Conservation (phyloP, 495 filamentous ascomycete species). For the Penicillium fimorum region DNA sequence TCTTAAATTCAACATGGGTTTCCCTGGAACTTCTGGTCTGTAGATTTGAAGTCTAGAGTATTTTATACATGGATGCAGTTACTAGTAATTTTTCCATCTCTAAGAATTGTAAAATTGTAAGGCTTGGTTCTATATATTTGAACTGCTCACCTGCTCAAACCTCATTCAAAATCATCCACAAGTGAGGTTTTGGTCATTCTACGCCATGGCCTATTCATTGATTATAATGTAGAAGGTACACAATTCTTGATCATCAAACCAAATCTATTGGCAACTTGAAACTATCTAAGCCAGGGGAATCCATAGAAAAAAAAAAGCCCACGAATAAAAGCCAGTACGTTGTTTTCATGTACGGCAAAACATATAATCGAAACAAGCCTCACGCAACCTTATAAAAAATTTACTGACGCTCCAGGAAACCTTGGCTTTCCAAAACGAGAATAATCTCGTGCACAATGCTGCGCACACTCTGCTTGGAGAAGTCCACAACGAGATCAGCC, state of each 20-base stretch:
- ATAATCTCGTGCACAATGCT: conserved; percentile 97
- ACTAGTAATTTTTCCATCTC: neutral
- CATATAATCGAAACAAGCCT: conserved; percentile 16
- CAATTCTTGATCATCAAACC: neutral
- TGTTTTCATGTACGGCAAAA: conserved; percentile 19
- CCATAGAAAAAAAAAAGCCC: conserved; percentile 22
- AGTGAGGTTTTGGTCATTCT: no score
- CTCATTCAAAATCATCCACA: no score
- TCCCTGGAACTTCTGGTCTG: neutral
- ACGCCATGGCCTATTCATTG: neutral
- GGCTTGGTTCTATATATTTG: neutral
- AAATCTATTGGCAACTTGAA: conserved; percentile 15
- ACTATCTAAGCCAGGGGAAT: conserved; percentile 31
- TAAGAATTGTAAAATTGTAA: neutral
- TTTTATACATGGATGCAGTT: neutral
- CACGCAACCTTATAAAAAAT: conserved; percentile 13
- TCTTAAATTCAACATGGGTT: conserved; percentile 20
- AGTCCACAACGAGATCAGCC: conserved; percentile 80
- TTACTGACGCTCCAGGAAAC: conserved; percentile 57
- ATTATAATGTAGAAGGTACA: neutral
- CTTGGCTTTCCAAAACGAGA: conserved; percentile 83
- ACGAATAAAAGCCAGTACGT: conserved; percentile 20
- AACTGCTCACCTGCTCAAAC: neutral
- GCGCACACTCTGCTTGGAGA: conserved; percentile 80
- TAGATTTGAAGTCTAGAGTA: neutral